A percentile compares a stretch with the other conserved stretches of the same genome.
Conservation (phyloP, 257 asterid genomes). For the Nicotiana sylvestris region DNA sequence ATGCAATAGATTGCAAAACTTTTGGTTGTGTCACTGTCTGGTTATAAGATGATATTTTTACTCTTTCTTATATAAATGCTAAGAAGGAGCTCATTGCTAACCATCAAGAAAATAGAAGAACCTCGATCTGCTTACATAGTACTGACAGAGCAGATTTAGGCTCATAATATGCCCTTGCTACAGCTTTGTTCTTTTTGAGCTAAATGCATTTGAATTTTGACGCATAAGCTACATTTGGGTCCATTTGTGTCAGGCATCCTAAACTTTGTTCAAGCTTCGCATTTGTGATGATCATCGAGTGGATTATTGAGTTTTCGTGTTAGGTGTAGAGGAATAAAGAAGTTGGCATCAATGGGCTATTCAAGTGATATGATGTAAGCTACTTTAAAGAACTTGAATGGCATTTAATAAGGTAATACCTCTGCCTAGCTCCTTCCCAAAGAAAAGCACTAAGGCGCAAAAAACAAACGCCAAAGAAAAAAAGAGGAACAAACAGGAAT, state of each 20-base stretch:
- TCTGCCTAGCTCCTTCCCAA: background rate
- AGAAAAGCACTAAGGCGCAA: background rate
- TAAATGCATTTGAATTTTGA: background rate
- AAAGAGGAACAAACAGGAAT: background rate
- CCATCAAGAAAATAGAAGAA: background rate
- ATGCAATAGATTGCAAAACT: background rate
- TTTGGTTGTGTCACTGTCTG: background rate
- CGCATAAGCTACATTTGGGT: background rate
- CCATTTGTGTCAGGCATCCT: background rate
- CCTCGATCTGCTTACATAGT: background rate
- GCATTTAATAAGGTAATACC: background rate
- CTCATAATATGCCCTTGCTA: background rate
- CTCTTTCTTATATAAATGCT: background rate
- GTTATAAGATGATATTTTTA: background rate
- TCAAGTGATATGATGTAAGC: slow-evolving; percentile 2
- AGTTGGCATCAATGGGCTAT: background rate
- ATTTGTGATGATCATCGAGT: background rate
- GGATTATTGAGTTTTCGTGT: background rate
- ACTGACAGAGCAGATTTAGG: background rate
- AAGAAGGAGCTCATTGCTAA: background rate
- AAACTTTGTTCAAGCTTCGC: background rate
- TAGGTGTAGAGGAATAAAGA: background rate
- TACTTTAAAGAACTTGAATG: slow-evolving; percentile 3
- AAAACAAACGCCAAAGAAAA: background rate
- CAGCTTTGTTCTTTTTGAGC: slow-evolving; percentile 1